Base-by-base conservation (phyloP, 352 stramenopile genomes). In the Phytophthora colocasiae region DNA sequence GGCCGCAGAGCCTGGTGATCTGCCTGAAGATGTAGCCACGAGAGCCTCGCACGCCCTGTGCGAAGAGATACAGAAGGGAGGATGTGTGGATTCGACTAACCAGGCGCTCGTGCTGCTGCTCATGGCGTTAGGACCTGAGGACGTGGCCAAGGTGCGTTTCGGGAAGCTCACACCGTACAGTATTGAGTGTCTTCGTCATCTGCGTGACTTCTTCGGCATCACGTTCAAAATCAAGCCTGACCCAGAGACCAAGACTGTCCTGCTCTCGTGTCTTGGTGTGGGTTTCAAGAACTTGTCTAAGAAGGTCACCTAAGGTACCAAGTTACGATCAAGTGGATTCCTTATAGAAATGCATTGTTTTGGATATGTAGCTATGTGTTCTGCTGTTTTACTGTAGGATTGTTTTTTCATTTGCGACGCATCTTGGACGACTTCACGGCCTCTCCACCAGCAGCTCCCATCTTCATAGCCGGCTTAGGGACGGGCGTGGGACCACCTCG, bases 91-190 rank as follows among this genome's bases (percentile, higher is more conserved):
- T 81, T 98, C 96, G 15, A 90, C 85, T 41, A 96, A 97, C 70
- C 97, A 99, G 80, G 91, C 92, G 5, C 80, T 99, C 34, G 93
- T 96, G 31, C 80, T 99, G 54, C 74, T 99, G 8, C 93, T 98
- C 61, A 99, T 99, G 98, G 94, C 97, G 56, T 83, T 99, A 11
- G 98, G 95, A 19, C 97, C 98, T 0, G 97, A 99, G 70, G 97
- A 99, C 76, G 98, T 99, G 22, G 98, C 91, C 58, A 97, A 96
- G 73, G 89, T 98, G 43, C 88, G 92, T 32, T 89, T 97, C 14
- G 89, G 89, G 63, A 97, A 95, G 69, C 78, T 97, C 57, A 95
- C 89, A 15, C 86, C 85, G 0, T 90, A 95, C 78, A 96, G 88
- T 44, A 96, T 96, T 62, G 80, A 97, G 73, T 96, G 78, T 58